These are phyloP conservation scores for Aspergillus versicolor DNA, from an alignment of 2,329 filamentous ascomycete genomes.

Conservation along the genomic window DNA sequence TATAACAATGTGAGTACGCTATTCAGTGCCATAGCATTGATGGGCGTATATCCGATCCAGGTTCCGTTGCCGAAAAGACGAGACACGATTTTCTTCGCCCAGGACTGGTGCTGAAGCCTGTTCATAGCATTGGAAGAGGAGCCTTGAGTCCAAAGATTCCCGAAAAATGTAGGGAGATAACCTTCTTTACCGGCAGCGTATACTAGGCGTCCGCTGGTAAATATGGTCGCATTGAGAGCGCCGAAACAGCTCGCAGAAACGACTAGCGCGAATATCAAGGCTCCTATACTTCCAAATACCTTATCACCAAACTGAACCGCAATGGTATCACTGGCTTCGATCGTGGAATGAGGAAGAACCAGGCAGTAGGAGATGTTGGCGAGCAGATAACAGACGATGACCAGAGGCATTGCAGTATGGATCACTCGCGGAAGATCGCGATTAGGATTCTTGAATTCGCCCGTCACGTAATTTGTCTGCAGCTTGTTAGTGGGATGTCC, in stretches of 20 bases:
- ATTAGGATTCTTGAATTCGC: conserved; percentile 88
- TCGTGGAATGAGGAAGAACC: conserved; percentile 75
- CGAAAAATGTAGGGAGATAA: conserved; percentile 81
- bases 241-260: conserved; percentile 93
- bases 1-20: conserved; percentile 70
- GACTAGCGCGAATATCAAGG: conserved; percentile 80
- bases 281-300: conserved; percentile 82
- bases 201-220: conserved; percentile 86
- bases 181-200: conserved; percentile 95
- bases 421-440: conserved; percentile 92
- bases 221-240: conserved; percentile 89
- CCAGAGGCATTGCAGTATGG: conserved; percentile 91
- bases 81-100: conserved; percentile 59
- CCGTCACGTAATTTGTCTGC: conserved; percentile 94
- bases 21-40: conserved; percentile 87
- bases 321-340: conserved; percentile 91
- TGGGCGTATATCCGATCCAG: conserved; percentile 87
- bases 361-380: conserved; percentile 94
- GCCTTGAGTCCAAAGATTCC: conserved; percentile 69
- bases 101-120: conserved; percentile 49
- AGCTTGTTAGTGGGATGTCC: background rate
- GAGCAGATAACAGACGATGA: conserved; percentile 85
- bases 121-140: conserved; percentile 29
- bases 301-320: conserved; percentile 88
- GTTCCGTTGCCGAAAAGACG: conserved; percentile 72